A percentile compares a stretch with the other conserved stretches of the same genome.
phyloP scores from a whole-genome alignment of 169 alveolate genomes.

The Blepharisma undulans region DNA sequence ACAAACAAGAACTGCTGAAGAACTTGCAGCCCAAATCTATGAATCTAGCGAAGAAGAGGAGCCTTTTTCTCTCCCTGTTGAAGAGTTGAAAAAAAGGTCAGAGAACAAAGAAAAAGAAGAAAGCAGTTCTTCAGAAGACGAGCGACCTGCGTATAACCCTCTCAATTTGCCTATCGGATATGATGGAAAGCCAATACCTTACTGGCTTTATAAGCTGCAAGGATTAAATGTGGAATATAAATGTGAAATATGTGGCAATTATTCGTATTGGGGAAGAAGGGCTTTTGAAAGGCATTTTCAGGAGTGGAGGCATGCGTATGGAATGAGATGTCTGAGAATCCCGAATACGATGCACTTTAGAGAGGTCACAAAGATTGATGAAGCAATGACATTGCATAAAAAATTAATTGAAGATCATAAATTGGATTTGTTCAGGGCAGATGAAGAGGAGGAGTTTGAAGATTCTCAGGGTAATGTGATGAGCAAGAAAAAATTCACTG shows the following conservation, averaged over 20 bases:
- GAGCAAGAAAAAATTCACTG: constrained; percentile 91
- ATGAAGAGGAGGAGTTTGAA: constrained; percentile 95
- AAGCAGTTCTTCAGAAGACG: constrained; percentile 88
- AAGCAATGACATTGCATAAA: constrained; percentile 92
- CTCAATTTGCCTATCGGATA: constrained; percentile 97
- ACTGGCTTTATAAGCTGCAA: constrained; percentile 98
- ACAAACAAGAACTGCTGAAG: constrained; percentile 83
- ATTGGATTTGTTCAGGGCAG: constrained; percentile 89
- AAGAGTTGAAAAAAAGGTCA: constrained; percentile 14
- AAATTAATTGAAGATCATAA: constrained; percentile 91
- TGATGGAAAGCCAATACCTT: constrained; percentile 99
- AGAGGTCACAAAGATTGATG: constrained; percentile 90
- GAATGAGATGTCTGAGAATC: constrained; percentile 98
- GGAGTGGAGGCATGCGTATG: constrained; percentile 99
- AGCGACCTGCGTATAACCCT: constrained; percentile 95
- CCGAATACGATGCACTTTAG: constrained; percentile 99
- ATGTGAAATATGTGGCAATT: constrained; percentile 99
- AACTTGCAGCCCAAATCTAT: constrained; percentile 71
- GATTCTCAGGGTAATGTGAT: constrained; percentile 97
- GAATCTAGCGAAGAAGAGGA: constrained; percentile 52
- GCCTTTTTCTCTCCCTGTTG: constrained; percentile 1
- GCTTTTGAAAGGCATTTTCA: constrained; percentile 98
- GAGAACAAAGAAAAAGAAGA: constrained; percentile 52
- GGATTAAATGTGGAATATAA: constrained; percentile 98
- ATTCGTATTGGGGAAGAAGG: constrained; percentile 99